Evolutionary conservation across 2,329 filamentous ascomycete genomes (phyloP).

Genomic region (Aspergillus pseudoterreus): DNA sequence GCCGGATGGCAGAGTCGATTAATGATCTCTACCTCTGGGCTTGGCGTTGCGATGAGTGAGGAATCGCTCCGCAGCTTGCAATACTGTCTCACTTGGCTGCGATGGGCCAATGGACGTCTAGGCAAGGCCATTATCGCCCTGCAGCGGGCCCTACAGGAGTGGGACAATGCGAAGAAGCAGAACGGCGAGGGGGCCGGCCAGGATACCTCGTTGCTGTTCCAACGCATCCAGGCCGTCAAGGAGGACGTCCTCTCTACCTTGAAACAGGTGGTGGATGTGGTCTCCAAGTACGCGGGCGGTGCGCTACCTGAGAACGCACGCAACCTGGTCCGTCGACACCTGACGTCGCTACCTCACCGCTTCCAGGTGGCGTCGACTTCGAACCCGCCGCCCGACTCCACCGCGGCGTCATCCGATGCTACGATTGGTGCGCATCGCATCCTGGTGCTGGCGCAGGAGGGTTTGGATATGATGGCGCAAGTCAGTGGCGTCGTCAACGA

Average conservation of each 20-base stretch:
- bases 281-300: slow-evolving; percentile 87
- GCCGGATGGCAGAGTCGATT: slow-evolving; percentile 73
- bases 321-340: slow-evolving; percentile 74
- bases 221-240: slow-evolving; percentile 64
- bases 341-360: slow-evolving; percentile 78
- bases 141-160: slow-evolving; percentile 73
- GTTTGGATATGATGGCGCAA: slow-evolving; percentile 89
- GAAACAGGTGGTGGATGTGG: slow-evolving; percentile 75
- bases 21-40: slow-evolving; percentile 83
- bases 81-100: slow-evolving; percentile 76
- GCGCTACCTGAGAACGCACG: slow-evolving; percentile 86
- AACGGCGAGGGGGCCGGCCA: slow-evolving; percentile 21
- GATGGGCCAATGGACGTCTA: slow-evolving; percentile 78
- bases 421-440: slow-evolving; percentile 67
- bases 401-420: slow-evolving; percentile 40
- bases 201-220: slow-evolving; percentile 21
- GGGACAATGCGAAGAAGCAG: slow-evolving; percentile 55
- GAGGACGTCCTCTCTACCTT: slow-evolving; percentile 73
- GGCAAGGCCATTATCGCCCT: slow-evolving; percentile 70
- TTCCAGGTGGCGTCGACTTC: slow-evolving; percentile 69
- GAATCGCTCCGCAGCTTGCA: slow-evolving; percentile 80
- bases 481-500: slow-evolving; percentile 84
- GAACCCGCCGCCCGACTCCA: slow-evolving; percentile 30
- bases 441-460: slow-evolving; percentile 81
- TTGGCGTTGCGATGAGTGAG: slow-evolving; percentile 87